Conservation (phyloP, 805 yeast genomes). For the Starmerella sirachaensis region DNA sequence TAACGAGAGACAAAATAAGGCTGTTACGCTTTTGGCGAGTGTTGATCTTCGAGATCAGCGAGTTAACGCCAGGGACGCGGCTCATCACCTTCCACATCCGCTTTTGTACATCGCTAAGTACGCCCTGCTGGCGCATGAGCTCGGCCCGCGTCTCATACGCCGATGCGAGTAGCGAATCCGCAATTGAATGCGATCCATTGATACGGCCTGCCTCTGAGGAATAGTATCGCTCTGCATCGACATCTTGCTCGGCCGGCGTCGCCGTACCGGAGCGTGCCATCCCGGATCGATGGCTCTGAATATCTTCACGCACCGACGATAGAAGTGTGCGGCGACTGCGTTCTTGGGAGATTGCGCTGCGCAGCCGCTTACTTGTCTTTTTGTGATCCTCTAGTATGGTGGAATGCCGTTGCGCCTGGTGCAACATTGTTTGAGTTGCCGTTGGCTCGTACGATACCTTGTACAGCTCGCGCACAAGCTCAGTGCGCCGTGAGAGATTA, state of each 20-base stretch:
- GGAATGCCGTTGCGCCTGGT: conserved; percentile 71
- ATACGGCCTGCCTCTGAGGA: conserved; percentile 65
- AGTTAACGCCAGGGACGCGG: conserved; percentile 72
- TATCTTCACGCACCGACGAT: conserved; percentile 66
- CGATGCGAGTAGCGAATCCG: conserved; percentile 69
- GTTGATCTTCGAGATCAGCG: conserved; percentile 64
- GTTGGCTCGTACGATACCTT: conserved; percentile 32
- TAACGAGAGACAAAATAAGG: conserved; percentile 62
- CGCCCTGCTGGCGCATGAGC: conserved; percentile 55
- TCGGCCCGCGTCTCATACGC: conserved; percentile 88
- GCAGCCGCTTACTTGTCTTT: conserved; percentile 48
- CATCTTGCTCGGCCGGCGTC: conserved; percentile 21
- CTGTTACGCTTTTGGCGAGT: conserved; percentile 83
- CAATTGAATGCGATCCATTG: conserved; percentile 57
- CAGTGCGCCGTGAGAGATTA: conserved; percentile 34
- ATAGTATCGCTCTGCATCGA: conserved; percentile 55
- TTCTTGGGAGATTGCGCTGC: conserved; percentile 51
- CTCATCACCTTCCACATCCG: conserved; percentile 49
- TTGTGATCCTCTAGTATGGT: conserved; percentile 64
- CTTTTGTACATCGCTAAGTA: conserved; percentile 51
- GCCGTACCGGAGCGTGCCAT: conserved; percentile 1
- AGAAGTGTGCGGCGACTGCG: conserved; percentile 65
- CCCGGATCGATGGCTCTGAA: conserved; percentile 47
- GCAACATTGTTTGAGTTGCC: conserved; percentile 60
- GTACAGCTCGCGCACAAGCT: conserved; percentile 23